phyloP scores from a whole-genome alignment of 2,329 filamentous ascomycete species.

The Fusarium subglutinans region DNA sequence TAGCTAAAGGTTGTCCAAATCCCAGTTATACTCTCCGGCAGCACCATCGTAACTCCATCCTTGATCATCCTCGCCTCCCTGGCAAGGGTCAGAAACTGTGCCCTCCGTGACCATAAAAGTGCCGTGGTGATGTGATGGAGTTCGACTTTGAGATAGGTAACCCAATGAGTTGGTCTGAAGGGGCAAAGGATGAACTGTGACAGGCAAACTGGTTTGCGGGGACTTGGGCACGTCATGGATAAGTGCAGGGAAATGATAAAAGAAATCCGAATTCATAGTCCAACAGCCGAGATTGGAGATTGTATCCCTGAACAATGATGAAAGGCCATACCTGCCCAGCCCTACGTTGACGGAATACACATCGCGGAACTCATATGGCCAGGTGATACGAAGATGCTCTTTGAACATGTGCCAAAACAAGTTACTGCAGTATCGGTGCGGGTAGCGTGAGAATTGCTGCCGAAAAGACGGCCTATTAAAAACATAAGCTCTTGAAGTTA shows the following conservation, averaged over 20 bases:
- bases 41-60: background rate
- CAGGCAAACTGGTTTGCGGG: background rate
- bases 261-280: background rate
- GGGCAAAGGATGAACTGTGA: background rate
- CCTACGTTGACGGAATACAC: background rate
- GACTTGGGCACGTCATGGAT: background rate
- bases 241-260: background rate
- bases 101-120: background rate
- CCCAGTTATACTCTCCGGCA: background rate
- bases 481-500: background rate
- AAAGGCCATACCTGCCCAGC: background rate
- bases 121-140: background rate
- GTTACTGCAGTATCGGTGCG: background rate
- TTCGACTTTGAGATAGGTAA: background rate
- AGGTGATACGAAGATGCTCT: background rate
- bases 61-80: background rate
- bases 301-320: background rate
- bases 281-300: background rate
- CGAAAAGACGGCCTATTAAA: background rate
- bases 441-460: background rate
- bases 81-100: background rate
- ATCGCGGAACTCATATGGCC: background rate
- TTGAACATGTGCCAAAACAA: background rate
- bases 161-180: background rate
- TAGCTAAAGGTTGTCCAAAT: background rate